phyloP scores from a whole-genome alignment of 129 eudicot species.

The Daucus carota region DH1_v3.0 NC_030381.2:51216001-51216500 shows the following conservation, averaged over 20 bases:
- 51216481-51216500: background rate
- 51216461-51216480: background rate
- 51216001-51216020: conserved; percentile 88
- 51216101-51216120: background rate
- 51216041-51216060: conserved; percentile 62
- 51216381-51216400: background rate
- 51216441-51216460: background rate
- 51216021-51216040: conserved; percentile 83
- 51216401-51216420: background rate
- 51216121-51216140: background rate
- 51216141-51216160: background rate
- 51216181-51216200: background rate
- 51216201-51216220: background rate
- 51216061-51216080: conserved; percentile 80
- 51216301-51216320: background rate
- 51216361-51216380: background rate
- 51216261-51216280: background rate
- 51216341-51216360: background rate
- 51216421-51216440: background rate
- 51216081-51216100: conserved; percentile 6
- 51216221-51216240: background rate
- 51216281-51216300: background rate
- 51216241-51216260: background rate
- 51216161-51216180: background rate
- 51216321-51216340: background rate